phyloP scores from a whole-genome alignment of 371 early-diverging fungal species.

The Mucor saturninus region DNA sequence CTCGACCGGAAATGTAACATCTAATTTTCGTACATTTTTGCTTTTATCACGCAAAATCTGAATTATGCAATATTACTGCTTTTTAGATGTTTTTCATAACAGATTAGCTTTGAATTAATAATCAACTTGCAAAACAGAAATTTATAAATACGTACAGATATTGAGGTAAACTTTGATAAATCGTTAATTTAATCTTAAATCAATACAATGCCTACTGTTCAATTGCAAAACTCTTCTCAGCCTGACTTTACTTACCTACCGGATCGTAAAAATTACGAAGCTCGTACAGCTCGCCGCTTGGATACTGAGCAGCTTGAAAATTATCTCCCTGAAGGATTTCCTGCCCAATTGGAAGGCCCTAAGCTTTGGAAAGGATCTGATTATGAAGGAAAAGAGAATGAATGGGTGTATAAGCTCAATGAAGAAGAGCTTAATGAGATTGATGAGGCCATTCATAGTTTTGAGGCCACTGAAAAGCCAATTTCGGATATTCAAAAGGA shows the following conservation, averaged over 20 bases:
- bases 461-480: constrained; percentile 29
- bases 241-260: constrained; percentile 40
- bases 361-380: constrained; percentile 38
- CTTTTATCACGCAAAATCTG: constrained; percentile 4
- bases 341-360: constrained; percentile 33
- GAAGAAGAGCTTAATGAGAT: constrained; percentile 33
- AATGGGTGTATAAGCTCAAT: constrained; percentile 34
- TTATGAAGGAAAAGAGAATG: constrained; percentile 31
- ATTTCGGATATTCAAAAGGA: constrained; percentile 25
- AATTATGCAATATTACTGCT: neutral
- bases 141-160: neutral
- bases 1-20: neutral
- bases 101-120: constrained; percentile 7
- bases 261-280: constrained; percentile 30
- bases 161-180: no score
- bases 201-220: constrained; percentile 33
- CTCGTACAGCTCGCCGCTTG: constrained; percentile 31
- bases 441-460: constrained; percentile 28
- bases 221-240: constrained; percentile 33
- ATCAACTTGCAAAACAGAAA: neutral
- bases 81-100: neutral
- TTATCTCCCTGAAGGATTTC: constrained; percentile 35
- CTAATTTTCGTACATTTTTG: neutral
- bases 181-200: neutral
- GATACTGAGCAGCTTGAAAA: constrained; percentile 27